These are phyloP conservation scores for Dendrobium nobile DNA, from an alignment of 106 monocot genomes.

Conservation along the genomic window DNA sequence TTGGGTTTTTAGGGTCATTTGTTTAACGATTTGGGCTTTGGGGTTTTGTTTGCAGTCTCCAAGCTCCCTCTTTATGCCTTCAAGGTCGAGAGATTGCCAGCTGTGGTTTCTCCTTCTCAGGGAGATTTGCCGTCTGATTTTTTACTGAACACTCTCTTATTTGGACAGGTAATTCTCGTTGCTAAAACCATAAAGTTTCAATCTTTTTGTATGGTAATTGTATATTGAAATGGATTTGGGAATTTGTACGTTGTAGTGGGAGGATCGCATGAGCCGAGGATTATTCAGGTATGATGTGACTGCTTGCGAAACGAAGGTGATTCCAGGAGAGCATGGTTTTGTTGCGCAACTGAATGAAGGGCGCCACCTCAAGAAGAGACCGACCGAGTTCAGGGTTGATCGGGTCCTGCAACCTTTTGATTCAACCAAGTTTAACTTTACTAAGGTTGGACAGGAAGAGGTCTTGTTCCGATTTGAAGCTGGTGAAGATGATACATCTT, in stretches of 20 bases:
- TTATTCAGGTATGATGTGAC: conserved; percentile 85
- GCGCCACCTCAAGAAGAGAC: conserved; percentile 70
- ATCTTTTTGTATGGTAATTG: background rate
- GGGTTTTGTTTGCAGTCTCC: conserved; percentile 33
- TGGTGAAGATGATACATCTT: conserved; percentile 12
- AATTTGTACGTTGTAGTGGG: conserved; percentile 45
- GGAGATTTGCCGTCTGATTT: conserved; percentile 34
- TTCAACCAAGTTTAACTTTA: conserved; percentile 66
- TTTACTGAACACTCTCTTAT: conserved; percentile 54
- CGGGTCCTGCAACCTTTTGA: conserved; percentile 67
- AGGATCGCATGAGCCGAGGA: conserved; percentile 58
- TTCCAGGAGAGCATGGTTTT: conserved; percentile 55
- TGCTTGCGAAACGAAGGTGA: conserved; percentile 76
- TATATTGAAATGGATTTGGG: background rate
- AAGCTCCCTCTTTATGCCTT: conserved; percentile 60
- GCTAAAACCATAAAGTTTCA: background rate
- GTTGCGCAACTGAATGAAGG: conserved; percentile 65
- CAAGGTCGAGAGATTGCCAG: conserved; percentile 4
- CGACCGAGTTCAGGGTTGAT: conserved; percentile 68
- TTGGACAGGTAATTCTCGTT: conserved; percentile 42
- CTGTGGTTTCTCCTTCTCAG: background rate
- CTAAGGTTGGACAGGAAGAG: conserved; percentile 75
- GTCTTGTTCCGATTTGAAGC: conserved; percentile 63
- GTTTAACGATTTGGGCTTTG: background rate
- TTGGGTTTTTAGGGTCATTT: background rate